Percentiles rank a stretch among this genome's conserved stretches.
Conservation (phyloP, 2,329 filamentous ascomycete species). For the Ophiostoma piceae region DNA sequence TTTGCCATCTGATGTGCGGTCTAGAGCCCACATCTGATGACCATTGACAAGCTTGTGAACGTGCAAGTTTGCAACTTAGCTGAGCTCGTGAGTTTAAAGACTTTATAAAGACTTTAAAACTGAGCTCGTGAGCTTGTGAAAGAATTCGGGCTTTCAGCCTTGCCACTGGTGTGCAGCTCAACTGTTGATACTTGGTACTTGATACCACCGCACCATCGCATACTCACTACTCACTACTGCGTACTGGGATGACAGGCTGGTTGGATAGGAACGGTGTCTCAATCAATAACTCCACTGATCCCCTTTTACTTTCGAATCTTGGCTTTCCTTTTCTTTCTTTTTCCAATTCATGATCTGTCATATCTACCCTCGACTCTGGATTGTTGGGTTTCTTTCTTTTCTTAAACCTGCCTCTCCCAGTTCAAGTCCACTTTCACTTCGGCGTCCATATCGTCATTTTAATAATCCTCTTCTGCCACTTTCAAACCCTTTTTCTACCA, state of each 20-base stretch:
- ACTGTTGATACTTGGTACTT: neutral
- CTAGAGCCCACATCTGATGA: neutral
- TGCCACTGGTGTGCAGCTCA: neutral
- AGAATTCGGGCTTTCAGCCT: neutral
- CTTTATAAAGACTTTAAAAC: too few species aligned
- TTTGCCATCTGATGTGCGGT: neutral
- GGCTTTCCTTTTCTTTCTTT: neutral
- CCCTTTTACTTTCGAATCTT: neutral
- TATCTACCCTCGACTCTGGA: neutral
- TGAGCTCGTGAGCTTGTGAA: neutral
- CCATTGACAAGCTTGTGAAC: neutral
- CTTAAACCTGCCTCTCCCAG: neutral
- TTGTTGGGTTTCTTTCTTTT: neutral
- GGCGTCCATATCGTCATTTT: neutral
- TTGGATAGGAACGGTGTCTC: neutral
- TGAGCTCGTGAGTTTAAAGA: neutral
- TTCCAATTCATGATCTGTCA: neutral
- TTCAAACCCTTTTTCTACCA: neutral
- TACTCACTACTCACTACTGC: neutral
- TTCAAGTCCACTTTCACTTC: neutral
- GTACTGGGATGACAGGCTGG: neutral
- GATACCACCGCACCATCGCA: neutral
- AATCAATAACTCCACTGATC: slow-evolving; percentile 14
- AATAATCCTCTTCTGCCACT: neutral
- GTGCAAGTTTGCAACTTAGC: neutral